Conservation (phyloP, 331 rosid species). For the Pyracantha coccinea region DNA sequence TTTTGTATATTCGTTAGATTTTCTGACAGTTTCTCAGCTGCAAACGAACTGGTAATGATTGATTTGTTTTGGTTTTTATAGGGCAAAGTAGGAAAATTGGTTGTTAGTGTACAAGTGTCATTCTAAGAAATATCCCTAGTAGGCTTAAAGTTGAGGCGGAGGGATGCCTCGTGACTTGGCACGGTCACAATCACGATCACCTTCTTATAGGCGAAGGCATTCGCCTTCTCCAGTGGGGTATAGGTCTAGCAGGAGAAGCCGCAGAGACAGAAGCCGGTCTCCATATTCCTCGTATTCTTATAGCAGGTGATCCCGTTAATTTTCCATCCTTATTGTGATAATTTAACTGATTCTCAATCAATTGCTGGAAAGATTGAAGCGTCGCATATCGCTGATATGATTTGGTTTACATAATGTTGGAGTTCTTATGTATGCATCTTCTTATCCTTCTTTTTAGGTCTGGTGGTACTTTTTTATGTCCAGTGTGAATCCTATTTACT, state of each 20-base stretch:
- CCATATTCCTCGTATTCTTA: constrained; percentile 63
- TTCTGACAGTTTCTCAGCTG: not conserved
- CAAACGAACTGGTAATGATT: not conserved
- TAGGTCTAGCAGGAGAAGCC: constrained; percentile 69
- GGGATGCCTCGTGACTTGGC: constrained; percentile 86
- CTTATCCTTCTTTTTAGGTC: constrained; percentile 16
- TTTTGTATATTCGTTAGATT: not conserved
- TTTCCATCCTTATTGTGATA: constrained; percentile 19
- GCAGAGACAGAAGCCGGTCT: constrained; percentile 77
- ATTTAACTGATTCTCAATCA: constrained; percentile 5
- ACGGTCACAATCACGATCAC: constrained; percentile 78
- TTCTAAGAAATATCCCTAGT: not conserved
- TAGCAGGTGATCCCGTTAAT: constrained; percentile 86
- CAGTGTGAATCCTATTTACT: not conserved
- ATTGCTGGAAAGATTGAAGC: constrained; percentile 21
- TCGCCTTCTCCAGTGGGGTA: constrained; percentile 75
- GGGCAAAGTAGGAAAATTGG: not conserved
- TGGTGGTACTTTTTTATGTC: not conserved
- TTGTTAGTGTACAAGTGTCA: not conserved
- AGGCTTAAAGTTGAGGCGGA: constrained; percentile 14
- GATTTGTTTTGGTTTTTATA: not conserved
- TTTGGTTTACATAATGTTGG: constrained; percentile 29
- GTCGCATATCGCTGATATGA: constrained; percentile 15
- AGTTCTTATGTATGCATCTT: constrained; percentile 21
- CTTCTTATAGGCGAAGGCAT: constrained; percentile 66